Base-by-base conservation (phyloP, 163 green algal genomes). In the Chlamydomonas reinhardtii region DNA sequence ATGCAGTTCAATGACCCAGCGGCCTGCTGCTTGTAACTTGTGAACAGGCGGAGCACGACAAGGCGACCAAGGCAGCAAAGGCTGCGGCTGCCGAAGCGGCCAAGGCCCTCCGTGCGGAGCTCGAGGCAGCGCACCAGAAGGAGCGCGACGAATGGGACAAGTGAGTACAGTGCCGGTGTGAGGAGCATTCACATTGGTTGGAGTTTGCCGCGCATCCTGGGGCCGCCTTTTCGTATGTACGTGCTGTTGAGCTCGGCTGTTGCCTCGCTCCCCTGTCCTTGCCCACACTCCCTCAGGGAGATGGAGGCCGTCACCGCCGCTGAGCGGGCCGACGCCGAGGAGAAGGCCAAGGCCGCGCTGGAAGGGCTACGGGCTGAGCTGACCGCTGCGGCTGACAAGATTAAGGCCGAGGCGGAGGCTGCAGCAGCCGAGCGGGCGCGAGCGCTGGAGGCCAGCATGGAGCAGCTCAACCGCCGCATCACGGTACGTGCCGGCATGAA, bases 101-200 rank as follows among this genome's bases (percentile, higher is more conserved):
- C 5, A 35, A 25, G 9, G 66, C 31, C 15, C 48, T 78, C 34
- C 68, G 48, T 16, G 2, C 27, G 22, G 31, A 72, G 31, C 48
- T 85, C 48, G 68, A 85, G 68, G 54, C 52, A 19, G 52, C 70
- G 68, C 68, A 85, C 29, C 68, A 77, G 68, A 85, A 85, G 68
- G 79, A 85, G 69, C 79, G 79, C 2, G 79, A 85, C 68, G 79
- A 85, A 54, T 77, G 68, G 68, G 79, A 76, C 48, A 85, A 43
- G 79, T 85, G 35, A 24, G 76, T 56, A 31, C 14, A 15, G 17
- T 31, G 61, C 20, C 37, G 15, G n/a, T n/a, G n/a, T n/a, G n/a
- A n/a, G n/a, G n/a, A n/a, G n/a, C n/a, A n/a, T n/a, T n/a, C n/a
- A n/a, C n/a, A n/a, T n/a, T n/a, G n/a, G n/a, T n/a, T n/a, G n/a